These are phyloP conservation scores for Puccinia horiana DNA, from an alignment of 1,284 basidiomycete species.

Conservation along the genomic window DNA sequence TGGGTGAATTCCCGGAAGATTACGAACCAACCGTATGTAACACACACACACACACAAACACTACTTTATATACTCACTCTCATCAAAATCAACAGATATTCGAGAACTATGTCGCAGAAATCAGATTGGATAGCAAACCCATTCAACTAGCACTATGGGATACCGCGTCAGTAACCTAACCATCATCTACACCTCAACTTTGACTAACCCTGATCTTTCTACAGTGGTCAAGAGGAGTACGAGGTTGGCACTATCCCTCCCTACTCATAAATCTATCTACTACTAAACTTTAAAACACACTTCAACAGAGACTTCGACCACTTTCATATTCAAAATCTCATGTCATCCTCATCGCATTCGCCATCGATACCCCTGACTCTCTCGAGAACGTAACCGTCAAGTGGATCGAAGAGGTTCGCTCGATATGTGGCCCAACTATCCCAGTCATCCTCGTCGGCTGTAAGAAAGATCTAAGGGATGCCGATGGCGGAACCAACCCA, in stretches of 20 bases:
- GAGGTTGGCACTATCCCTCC: conserved; percentile 65
- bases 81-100: conserved; percentile 65
- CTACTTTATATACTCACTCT: conserved; percentile 60
- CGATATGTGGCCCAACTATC: conserved; percentile 73
- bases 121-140: conserved; percentile 92
- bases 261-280: neutral
- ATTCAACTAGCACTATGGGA: conserved; percentile 95
- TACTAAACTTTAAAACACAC: conserved; percentile 36
- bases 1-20: conserved; percentile 94
- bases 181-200: neutral
- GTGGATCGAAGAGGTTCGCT: conserved; percentile 97
- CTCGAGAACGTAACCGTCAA: conserved; percentile 92
- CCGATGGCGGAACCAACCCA: conserved; percentile 47
- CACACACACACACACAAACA: conserved; percentile 36
- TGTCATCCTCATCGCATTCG: conserved; percentile 95
- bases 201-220: conserved; percentile 11
- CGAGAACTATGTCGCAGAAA: conserved; percentile 98
- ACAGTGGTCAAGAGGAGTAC: conserved; percentile 87
- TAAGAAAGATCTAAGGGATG: conserved; percentile 56
- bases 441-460: conserved; percentile 63
- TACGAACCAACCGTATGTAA: conserved; percentile 56
- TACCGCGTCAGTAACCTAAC: conserved; percentile 73
- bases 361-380: conserved; percentile 93
- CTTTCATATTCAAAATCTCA: conserved; percentile 97
- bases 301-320: conserved; percentile 75